A percentile compares a stretch with the other conserved stretches of the same genome.
These are phyloP conservation scores for Pyrenophora tritici-repentis DNA, from an alignment of 2,329 filamentous ascomycete genomes.

Conservation along the genomic window DNA sequence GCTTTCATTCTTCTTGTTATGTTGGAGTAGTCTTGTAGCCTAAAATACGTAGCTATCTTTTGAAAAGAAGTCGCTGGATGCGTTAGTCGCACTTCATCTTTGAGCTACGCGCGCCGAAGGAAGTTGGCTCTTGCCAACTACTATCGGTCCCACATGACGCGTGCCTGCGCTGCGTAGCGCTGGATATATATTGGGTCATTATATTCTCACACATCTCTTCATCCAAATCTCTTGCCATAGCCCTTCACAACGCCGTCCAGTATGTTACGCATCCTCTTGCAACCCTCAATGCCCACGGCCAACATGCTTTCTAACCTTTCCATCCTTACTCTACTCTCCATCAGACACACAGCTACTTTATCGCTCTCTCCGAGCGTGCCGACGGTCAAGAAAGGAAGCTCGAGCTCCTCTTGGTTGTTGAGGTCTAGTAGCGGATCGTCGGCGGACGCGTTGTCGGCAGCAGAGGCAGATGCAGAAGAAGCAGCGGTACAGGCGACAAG, in stretches of 20 bases:
- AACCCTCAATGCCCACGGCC: slow-evolving; percentile 88
- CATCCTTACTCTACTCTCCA: slow-evolving; percentile 88
- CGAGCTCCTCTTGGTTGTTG: slow-evolving; percentile 79
- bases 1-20: not conserved
- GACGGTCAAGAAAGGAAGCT: slow-evolving; percentile 86
- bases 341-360: slow-evolving; percentile 76
- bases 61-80: too few species aligned
- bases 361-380: slow-evolving; percentile 77
- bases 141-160: not conserved
- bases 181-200: not conserved
- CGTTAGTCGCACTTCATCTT: too few species aligned
- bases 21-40: too few species aligned
- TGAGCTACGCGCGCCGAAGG: too few species aligned
- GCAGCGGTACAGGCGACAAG: slow-evolving; percentile 87
- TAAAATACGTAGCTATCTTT: too few species aligned
- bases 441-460: slow-evolving; percentile 62
- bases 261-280: slow-evolving; percentile 80
- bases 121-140: not conserved
- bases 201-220: slow-evolving; percentile 2
- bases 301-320: slow-evolving; percentile 87
- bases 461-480: slow-evolving; percentile 64
- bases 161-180: not conserved
- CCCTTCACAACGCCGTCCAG: slow-evolving; percentile 73
- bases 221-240: slow-evolving; percentile 43
- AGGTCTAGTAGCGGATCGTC: slow-evolving; percentile 81